Conservation (phyloP, 768 basidiomycete genomes). For the Mycena leptocephala region DNA sequence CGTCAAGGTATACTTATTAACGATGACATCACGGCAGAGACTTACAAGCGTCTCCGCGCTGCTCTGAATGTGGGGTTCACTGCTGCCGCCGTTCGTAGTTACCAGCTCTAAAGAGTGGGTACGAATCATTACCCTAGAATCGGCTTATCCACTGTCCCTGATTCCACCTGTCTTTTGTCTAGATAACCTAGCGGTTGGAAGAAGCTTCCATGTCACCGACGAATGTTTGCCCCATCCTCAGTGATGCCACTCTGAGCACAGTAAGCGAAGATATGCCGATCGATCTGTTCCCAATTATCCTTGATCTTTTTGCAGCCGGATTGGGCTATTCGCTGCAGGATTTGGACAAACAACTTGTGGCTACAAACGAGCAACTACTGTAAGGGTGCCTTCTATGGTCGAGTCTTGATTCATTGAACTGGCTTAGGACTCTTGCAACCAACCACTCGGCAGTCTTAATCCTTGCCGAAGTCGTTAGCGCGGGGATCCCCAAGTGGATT, state of each 20-base stretch:
- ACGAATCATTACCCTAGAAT: background rate
- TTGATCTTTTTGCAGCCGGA: background rate
- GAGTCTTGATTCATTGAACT: background rate
- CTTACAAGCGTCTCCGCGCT: constrained; percentile 1
- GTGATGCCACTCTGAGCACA: background rate
- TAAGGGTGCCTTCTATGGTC: background rate
- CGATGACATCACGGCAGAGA: too few species aligned
- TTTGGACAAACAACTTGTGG: background rate
- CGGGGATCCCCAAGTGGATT: background rate
- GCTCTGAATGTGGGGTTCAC: constrained; percentile 6
- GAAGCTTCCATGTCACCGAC: background rate
- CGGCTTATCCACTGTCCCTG: background rate
- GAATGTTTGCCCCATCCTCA: constrained; percentile 1
- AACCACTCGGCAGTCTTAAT: background rate
- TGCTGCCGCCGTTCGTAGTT: background rate
- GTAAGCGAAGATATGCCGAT: background rate
- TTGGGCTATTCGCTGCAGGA: background rate
- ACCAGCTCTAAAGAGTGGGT: background rate
- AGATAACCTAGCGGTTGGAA: constrained; percentile 4
- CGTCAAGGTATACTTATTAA: too few species aligned
- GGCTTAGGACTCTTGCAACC: background rate
- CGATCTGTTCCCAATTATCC: too few species aligned
- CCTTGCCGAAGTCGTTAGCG: background rate
- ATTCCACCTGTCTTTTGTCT: background rate
- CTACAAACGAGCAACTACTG: background rate